Percentiles rank a stretch among this genome's conserved stretches.
Evolutionary conservation across 1,284 basidiomycete species (phyloP).

Genomic region (Cystobasidiaceae sp.): DNA sequence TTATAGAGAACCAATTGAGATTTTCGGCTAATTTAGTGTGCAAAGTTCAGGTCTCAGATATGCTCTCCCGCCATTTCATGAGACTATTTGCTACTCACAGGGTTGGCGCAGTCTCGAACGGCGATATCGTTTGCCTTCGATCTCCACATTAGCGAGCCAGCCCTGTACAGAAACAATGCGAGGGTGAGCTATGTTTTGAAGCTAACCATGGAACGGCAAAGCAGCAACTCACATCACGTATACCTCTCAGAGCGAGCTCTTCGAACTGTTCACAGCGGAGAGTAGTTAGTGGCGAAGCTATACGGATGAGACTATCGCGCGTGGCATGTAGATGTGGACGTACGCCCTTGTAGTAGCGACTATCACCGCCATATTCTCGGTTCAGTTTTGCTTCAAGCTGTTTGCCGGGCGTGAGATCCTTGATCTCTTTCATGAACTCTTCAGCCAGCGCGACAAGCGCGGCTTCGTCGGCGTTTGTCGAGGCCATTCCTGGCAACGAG

Average conservation of each 20-base stretch:
- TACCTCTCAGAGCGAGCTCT: conserved; percentile 7
- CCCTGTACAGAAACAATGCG: neutral
- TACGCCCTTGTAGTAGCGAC: conserved; percentile 19
- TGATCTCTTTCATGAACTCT: conserved; percentile 25
- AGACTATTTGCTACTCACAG: neutral
- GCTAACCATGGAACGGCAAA: neutral
- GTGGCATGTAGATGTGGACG: too few species aligned
- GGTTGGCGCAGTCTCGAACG: conserved; percentile 17
- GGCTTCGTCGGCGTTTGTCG: neutral
- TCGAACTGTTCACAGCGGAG: conserved; percentile 11
- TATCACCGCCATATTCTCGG: conserved; percentile 19
- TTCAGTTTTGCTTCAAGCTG: conserved; percentile 28
- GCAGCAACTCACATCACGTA: conserved; percentile 8
- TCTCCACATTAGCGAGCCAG: conserved; percentile 27
- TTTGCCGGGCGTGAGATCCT: conserved; percentile 26
- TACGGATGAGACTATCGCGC: neutral
- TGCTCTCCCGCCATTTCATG: neutral
- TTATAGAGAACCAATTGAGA: conserved; percentile 30
- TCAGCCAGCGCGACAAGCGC: conserved; percentile 14
- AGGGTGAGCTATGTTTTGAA: neutral
- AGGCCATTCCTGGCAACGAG: too few species aligned
- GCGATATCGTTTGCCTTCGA: conserved; percentile 16
- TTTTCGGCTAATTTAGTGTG: neutral
- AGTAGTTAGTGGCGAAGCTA: neutral
- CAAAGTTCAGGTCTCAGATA: neutral